Conservation (phyloP, 139 green algal species). For the Zygnema cylindricum region DNA sequence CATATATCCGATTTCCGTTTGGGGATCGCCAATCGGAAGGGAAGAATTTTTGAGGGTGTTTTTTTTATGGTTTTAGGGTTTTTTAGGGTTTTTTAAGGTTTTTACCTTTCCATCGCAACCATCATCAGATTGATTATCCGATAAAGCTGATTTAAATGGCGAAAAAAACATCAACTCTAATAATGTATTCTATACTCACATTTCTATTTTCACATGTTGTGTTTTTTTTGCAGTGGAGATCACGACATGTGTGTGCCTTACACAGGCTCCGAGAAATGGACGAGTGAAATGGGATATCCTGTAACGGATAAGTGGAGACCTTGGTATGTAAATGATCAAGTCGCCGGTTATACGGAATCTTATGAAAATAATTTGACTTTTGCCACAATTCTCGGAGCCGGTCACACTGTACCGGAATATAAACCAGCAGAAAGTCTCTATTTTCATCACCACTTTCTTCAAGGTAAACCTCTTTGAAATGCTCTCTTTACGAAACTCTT, state of each 20-base stretch:
- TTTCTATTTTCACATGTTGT: no score
- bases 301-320: constrained; percentile 66
- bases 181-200: no score
- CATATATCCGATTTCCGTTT: no score
- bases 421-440: constrained; percentile 73
- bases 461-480: constrained; percentile 37
- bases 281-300: constrained; percentile 55
- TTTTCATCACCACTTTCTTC: constrained; percentile 73
- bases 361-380: constrained; percentile 73
- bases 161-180: no score
- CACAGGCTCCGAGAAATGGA: constrained; percentile 82
- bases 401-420: constrained; percentile 82
- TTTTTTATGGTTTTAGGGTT: no score
- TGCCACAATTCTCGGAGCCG: constrained; percentile 78
- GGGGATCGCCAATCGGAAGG: no score
- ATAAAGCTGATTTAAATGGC: no score
- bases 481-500: no score
- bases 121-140: no score
- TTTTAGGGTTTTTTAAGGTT: no score
- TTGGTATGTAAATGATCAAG: constrained; percentile 73
- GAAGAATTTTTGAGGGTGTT: no score
- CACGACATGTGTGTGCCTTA: constrained; percentile 82
- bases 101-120: no score
- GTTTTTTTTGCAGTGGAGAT: constrained; percentile 70
- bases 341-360: constrained; percentile 74